A percentile compares a stretch with the other conserved stretches of the same genome.
These are phyloP conservation scores for Botrytis fabae DNA, from an alignment of 2,329 filamentous ascomycete genomes.

Conservation along the genomic window DNA sequence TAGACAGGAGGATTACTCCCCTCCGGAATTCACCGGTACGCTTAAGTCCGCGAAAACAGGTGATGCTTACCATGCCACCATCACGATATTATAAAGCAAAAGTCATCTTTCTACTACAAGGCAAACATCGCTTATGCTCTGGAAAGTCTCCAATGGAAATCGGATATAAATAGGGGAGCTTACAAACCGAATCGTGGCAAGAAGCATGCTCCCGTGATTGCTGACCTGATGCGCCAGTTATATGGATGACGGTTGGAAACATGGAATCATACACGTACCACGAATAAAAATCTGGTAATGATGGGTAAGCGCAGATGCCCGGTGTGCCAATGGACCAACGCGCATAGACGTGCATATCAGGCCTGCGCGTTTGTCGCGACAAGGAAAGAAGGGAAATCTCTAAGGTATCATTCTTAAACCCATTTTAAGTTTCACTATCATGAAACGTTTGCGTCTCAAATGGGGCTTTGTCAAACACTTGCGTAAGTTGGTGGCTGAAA, in stretches of 20 bases:
- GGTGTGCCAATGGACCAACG: neutral
- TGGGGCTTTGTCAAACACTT: neutral
- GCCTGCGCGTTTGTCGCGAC: neutral
- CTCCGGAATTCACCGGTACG: neutral
- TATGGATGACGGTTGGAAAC: too few species aligned
- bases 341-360: neutral
- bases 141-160: neutral
- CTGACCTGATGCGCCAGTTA: neutral
- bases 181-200: neutral
- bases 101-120: neutral
- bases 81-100: neutral
- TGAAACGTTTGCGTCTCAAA: neutral
- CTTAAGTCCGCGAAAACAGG: neutral
- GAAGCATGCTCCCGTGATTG: neutral
- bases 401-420: neutral
- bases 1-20: neutral
- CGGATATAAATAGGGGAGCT: neutral
- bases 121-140: neutral
- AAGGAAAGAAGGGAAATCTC: neutral
- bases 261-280: neutral
- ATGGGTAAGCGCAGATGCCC: neutral
- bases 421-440: neutral
- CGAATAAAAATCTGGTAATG: neutral
- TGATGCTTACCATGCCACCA: slow-evolving; percentile 1
- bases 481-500: neutral